Conservation (phyloP, 139 green algal genomes). For the Chara braunii region DNA sequence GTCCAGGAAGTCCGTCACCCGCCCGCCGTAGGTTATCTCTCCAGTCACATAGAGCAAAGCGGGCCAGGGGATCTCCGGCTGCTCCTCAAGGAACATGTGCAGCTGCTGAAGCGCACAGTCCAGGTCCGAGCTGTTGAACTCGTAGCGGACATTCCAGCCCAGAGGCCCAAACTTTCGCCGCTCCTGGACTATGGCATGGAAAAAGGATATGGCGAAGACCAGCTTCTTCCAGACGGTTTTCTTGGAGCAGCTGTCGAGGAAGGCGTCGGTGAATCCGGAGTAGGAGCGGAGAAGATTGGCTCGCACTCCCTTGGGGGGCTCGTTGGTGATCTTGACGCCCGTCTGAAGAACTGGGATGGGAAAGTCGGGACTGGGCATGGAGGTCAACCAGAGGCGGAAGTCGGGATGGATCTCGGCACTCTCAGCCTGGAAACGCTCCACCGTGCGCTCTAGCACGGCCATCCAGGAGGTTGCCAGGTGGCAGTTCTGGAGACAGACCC, state of each 20-base stretch:
- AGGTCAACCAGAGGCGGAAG: slow-evolving; percentile 78
- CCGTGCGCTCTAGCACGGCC: slow-evolving; percentile 43
- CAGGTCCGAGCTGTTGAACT: slow-evolving; percentile 74
- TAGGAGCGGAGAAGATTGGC: slow-evolving; percentile 66
- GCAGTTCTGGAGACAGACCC: slow-evolving; percentile 85
- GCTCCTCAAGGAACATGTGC: slow-evolving; percentile 63
- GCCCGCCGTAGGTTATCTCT: slow-evolving; percentile 81
- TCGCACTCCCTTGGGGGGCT: slow-evolving; percentile 71
- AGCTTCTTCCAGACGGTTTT: slow-evolving; percentile 56
- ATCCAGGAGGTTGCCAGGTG: slow-evolving; percentile 77
- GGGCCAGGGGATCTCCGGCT: slow-evolving; percentile 59
- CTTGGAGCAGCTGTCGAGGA: slow-evolving; percentile 44
- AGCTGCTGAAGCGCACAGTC: slow-evolving; percentile 68
- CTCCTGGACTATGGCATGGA: slow-evolving; percentile 75
- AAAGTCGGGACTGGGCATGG: slow-evolving; percentile 63
- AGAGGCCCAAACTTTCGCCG: slow-evolving; percentile 77
- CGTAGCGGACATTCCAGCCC: slow-evolving; percentile 84
- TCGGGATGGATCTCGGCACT: slow-evolving; percentile 49
- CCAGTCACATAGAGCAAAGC: slow-evolving; percentile 75
- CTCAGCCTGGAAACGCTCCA: slow-evolving; percentile 39
- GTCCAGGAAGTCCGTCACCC: slow-evolving; percentile 82
- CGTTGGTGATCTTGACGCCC: slow-evolving; percentile 66
- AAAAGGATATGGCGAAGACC: slow-evolving; percentile 58
- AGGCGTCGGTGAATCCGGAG: slow-evolving; percentile 51
- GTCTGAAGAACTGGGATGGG: slow-evolving; percentile 67